A percentile compares a stretch with the other conserved stretches of the same genome.
Conservation (phyloP, 2,329 filamentous ascomycete genomes). For the Rhytidhysteron rufulum region DNA sequence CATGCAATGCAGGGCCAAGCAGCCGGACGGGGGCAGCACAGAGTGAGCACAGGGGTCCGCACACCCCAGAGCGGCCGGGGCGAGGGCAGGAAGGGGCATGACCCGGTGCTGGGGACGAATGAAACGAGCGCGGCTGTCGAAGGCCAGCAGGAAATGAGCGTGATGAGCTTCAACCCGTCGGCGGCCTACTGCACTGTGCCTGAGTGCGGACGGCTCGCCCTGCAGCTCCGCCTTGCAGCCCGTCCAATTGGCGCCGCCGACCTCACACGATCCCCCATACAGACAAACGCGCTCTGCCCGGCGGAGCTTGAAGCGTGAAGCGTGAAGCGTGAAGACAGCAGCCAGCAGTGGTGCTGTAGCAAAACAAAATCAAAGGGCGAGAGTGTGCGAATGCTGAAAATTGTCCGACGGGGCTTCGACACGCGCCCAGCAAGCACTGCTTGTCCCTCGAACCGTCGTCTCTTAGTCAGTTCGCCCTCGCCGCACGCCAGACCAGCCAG, state of each 20-base stretch:
- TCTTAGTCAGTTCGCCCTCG: too few relatives aligned
- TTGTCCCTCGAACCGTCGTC: too few relatives aligned
- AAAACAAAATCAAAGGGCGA: slow-evolving; percentile 19
- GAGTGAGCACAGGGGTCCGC: background rate
- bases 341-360: slow-evolving; percentile 10
- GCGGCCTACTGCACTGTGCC: background rate
- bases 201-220: background rate
- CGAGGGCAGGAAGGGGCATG: background rate
- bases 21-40: too few relatives aligned
- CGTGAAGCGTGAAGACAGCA: too few relatives aligned
- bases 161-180: slow-evolving; percentile 1
- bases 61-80: background rate
- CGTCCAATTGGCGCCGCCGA: background rate
- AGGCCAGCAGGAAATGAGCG: slow-evolving; percentile 1
- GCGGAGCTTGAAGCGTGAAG: too few relatives aligned
- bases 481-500: too few relatives aligned
- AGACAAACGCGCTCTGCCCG: too few relatives aligned
- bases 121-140: slow-evolving; percentile 1
- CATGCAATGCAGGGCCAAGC: too few relatives aligned
- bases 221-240: background rate
- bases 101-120: background rate
- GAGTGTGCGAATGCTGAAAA: too few relatives aligned
- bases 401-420: slow-evolving; percentile 13
- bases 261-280: too few relatives aligned
- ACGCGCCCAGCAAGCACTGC: slow-evolving; percentile 6